Conservation (phyloP, 768 basidiomycete species). For the Leccinellum rugosiceps region DNA sequence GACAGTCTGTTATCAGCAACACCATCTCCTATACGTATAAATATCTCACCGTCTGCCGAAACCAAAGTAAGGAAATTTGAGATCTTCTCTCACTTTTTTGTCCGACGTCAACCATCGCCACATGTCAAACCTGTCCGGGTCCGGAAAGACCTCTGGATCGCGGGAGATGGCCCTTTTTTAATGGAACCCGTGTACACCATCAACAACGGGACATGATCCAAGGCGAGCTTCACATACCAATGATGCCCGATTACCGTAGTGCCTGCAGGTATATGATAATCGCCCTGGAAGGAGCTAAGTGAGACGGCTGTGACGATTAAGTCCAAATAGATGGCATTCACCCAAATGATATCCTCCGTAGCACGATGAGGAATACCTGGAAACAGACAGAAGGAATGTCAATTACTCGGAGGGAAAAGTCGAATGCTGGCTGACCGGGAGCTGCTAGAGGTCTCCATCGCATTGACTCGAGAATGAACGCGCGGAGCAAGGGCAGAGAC, state of each 20-base stretch:
- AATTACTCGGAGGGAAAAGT: background rate
- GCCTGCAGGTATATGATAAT: constrained; percentile 18
- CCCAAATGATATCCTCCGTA: constrained; percentile 19
- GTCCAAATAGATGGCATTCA: background rate
- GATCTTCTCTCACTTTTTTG: constrained; percentile 38
- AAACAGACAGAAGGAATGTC: background rate
- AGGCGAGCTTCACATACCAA: background rate
- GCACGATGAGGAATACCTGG: constrained; percentile 11
- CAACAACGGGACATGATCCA: too few species aligned
- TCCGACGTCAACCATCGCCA: constrained; percentile 27
- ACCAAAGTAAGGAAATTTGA: constrained; percentile 49
- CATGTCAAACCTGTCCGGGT: constrained; percentile 35
- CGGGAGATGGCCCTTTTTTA: constrained; percentile 32
- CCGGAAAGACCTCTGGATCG: constrained; percentile 35
- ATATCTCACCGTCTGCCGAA: constrained; percentile 39
- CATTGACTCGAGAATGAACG: constrained; percentile 34
- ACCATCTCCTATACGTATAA: background rate
- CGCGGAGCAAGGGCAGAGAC: constrained; percentile 28
- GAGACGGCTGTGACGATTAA: background rate
- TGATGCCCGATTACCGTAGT: constrained; percentile 15
- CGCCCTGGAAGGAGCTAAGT: constrained; percentile 5
- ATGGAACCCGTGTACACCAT: too few species aligned
- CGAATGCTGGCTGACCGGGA: constrained; percentile 10
- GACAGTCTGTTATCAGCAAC: background rate
- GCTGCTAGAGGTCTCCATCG: constrained; percentile 32